Conservation (phyloP, 192 early-diverging fungal species). For the Geranomyces variabilis region DNA sequence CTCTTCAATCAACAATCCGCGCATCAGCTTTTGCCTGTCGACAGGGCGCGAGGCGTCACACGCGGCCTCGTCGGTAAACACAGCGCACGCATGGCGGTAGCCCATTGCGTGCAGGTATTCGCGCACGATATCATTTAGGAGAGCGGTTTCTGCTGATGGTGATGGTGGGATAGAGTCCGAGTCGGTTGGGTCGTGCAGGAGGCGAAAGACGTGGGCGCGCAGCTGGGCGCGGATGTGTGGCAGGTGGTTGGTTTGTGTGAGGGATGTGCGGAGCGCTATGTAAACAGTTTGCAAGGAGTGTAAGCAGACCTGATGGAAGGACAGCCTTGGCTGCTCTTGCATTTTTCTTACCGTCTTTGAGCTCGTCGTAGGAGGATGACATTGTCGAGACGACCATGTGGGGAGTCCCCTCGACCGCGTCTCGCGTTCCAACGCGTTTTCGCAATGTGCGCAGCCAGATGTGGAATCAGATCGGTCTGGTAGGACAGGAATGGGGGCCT, state of each 20-base stretch:
- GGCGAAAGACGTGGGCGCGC: slow-evolving; percentile 48
- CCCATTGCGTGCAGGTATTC: slow-evolving; percentile 50
- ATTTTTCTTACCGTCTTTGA: slow-evolving; percentile 37
- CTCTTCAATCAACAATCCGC: background rate
- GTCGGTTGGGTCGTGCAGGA: slow-evolving; percentile 36
- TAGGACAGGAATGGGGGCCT: no score
- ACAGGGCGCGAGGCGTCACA: background rate
- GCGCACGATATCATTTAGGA: slow-evolving; percentile 49
- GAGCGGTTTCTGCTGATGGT: slow-evolving; percentile 29
- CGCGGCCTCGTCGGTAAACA: slow-evolving; percentile 38
- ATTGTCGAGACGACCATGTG: no score
- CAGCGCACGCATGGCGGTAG: slow-evolving; percentile 43
- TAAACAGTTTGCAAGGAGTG: no score
- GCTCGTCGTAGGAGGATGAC: slow-evolving; percentile 38
- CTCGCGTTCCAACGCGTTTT: no score
- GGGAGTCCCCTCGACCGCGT: no score
- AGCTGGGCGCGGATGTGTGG: slow-evolving; percentile 40
- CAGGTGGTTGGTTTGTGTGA: slow-evolving; percentile 39
- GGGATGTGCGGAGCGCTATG: slow-evolving; percentile 38
- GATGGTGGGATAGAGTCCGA: slow-evolving; percentile 8
- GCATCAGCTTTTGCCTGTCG: background rate
- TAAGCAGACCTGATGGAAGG: no score
- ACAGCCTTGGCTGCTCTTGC: no score
- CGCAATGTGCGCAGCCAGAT: no score
- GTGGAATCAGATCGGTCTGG: no score